Conservation (phyloP, 2,329 filamentous ascomycete genomes). For the Stemphylium lycopersici region DNA sequence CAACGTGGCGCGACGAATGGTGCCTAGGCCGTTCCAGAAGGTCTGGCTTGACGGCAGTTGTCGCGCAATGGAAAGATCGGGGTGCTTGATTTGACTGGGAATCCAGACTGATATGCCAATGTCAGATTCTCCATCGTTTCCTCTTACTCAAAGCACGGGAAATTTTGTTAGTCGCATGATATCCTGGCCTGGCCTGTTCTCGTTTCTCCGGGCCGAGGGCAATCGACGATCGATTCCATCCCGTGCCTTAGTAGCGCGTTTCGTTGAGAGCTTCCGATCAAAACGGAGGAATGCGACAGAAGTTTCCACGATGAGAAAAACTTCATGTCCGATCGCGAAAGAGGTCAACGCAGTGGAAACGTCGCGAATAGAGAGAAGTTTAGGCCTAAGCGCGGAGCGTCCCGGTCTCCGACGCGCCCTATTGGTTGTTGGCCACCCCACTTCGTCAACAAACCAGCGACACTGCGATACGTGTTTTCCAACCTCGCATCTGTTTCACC, state of each 20-base stretch:
- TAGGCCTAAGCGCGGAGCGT: neutral
- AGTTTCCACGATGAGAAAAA: neutral
- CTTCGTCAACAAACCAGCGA: neutral
- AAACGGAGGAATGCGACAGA: neutral
- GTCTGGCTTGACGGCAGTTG: neutral
- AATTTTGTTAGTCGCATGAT: constrained; percentile 3
- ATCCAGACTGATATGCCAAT: neutral
- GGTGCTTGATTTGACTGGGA: neutral
- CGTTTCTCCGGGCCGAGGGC: constrained; percentile 5
- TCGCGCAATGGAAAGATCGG: neutral
- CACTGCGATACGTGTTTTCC: neutral
- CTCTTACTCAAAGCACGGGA: neutral
- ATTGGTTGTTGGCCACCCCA: neutral
- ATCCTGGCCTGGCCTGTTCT: constrained; percentile 3
- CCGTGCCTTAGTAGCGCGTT: neutral
- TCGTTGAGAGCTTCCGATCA: neutral
- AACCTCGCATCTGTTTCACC: neutral
- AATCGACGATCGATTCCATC: constrained; percentile 6
- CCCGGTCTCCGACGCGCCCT: neutral
- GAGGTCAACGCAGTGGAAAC: neutral
- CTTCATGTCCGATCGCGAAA: neutral
- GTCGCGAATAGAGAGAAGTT: neutral
- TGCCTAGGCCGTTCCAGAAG: constrained; percentile 1
- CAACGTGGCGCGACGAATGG: neutral
- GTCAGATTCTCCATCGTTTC: neutral